These are phyloP conservation scores for Carex littledalei DNA, from an alignment of 176 grass and related monocot species.

Conservation along the genomic window DNA sequence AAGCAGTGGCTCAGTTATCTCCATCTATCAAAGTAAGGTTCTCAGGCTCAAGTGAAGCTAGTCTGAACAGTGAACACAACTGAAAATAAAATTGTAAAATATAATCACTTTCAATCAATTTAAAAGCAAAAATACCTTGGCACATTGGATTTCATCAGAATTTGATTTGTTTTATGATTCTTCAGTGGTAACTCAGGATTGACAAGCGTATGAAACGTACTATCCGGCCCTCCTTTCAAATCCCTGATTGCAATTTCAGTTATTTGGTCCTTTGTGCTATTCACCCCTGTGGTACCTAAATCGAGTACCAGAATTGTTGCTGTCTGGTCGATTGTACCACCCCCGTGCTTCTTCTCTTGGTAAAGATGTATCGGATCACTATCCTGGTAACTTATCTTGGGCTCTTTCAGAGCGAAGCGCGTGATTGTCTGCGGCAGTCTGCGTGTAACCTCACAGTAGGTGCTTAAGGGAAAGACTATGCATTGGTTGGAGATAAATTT, in stretches of 20 bases:
- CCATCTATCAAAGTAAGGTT: too few relatives aligned
- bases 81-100: neutral
- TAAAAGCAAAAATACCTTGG: constrained; percentile 47
- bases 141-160: constrained; percentile 51
- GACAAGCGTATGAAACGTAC: constrained; percentile 71
- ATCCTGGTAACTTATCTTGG: constrained; percentile 43
- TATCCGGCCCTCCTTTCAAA: constrained; percentile 66
- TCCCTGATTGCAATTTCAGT: constrained; percentile 82
- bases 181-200: constrained; percentile 33
- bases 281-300: constrained; percentile 79
- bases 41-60: too few relatives aligned
- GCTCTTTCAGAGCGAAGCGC: constrained; percentile 31
- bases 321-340: constrained; percentile 44
- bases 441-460: constrained; percentile 20
- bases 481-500: neutral
- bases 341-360: constrained; percentile 28
- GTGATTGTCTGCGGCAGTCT: constrained; percentile 32
- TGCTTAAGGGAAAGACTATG: neutral
- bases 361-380: constrained; percentile 60
- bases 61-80: too few relatives aligned
- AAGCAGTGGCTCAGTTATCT: too few relatives aligned
- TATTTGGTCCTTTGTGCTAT: constrained; percentile 45
- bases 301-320: constrained; percentile 87
- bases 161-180: constrained; percentile 44
- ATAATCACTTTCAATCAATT: constrained; percentile 1